Conservation (phyloP, 2,329 filamentous ascomycete genomes). For the Hysterium pulicare region DNA sequence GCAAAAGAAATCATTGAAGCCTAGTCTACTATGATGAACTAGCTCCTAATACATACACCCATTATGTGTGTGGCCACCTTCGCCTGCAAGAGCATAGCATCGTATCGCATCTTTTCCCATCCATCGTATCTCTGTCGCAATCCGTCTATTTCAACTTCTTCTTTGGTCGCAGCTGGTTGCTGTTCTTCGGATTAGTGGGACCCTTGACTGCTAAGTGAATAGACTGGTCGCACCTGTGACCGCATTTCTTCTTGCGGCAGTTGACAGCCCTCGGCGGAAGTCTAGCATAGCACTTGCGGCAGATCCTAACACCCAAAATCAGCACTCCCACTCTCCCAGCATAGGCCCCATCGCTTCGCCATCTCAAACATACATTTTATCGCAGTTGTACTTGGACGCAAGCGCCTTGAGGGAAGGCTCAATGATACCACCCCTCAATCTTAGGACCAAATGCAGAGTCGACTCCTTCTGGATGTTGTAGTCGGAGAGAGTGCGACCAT, state of each 20-base stretch:
- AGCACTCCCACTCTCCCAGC: constrained; percentile 1
- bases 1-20: neutral
- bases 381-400: constrained; percentile 99
- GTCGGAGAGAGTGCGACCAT: constrained; percentile 92
- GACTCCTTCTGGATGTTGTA: constrained; percentile 99
- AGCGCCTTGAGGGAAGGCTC: constrained; percentile 98
- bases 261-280: constrained; percentile 98
- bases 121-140: neutral
- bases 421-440: constrained; percentile 96
- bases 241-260: constrained; percentile 78
- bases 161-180: constrained; percentile 99
- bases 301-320: constrained; percentile 60
- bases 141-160: constrained; percentile 95
- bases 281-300: constrained; percentile 99
- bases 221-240: constrained; percentile 1
- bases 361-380: constrained; percentile 66
- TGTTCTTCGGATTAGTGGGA: constrained; percentile 51
- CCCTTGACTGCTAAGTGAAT: neutral
- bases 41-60: constrained; percentile 5
- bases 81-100: constrained; percentile 30
- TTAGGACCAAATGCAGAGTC: constrained; percentile 95
- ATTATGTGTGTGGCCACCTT: constrained; percentile 8
- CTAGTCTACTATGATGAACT: constrained; percentile 9
- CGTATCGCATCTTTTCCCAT: neutral
- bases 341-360: neutral